Conservation (phyloP, 108 stramenopile genomes). For the Cyclotella sp. region DNA sequence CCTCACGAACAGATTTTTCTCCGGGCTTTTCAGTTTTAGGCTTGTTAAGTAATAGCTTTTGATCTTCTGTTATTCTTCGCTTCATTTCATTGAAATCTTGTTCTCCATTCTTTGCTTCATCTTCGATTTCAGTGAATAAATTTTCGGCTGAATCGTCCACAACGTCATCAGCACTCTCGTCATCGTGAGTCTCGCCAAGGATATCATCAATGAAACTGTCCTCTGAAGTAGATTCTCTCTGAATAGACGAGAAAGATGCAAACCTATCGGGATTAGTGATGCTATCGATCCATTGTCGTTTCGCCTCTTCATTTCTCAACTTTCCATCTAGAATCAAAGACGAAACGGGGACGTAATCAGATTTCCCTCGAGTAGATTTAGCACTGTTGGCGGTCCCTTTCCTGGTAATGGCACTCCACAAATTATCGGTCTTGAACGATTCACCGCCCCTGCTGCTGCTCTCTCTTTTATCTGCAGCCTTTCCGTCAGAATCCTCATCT, state of each 20-base stretch:
- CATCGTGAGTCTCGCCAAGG: slow-evolving; percentile 11
- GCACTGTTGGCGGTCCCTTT: slow-evolving; percentile 4
- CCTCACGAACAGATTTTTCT: slow-evolving; percentile 34
- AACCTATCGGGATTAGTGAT: slow-evolving; percentile 66
- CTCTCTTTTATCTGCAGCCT: background rate
- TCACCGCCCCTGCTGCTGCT: slow-evolving; percentile 5
- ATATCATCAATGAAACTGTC: slow-evolving; percentile 3
- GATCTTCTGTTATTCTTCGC: slow-evolving; percentile 39
- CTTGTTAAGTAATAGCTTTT: slow-evolving; percentile 25
- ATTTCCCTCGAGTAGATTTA: background rate
- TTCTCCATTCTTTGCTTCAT: slow-evolving; percentile 2
- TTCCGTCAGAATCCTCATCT: slow-evolving; percentile 21
- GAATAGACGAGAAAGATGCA: slow-evolving; percentile 46
- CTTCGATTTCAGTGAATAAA: background rate
- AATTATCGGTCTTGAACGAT: slow-evolving; percentile 40
- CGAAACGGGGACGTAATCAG: slow-evolving; percentile 21
- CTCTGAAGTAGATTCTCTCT: background rate
- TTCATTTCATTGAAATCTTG: slow-evolving; percentile 41
- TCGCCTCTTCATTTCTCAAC: slow-evolving; percentile 52
- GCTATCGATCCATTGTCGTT: slow-evolving; percentile 60
- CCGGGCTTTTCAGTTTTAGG: slow-evolving; percentile 19
- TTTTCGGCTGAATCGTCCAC: background rate
- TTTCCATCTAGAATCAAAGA: slow-evolving; percentile 46
- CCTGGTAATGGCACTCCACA: slow-evolving; percentile 53
- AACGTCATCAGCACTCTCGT: slow-evolving; percentile 12